Evolutionary conservation across 192 early-diverging fungal genomes (phyloP).

Genomic region (Rhizoclosmatium globosum): DNA sequence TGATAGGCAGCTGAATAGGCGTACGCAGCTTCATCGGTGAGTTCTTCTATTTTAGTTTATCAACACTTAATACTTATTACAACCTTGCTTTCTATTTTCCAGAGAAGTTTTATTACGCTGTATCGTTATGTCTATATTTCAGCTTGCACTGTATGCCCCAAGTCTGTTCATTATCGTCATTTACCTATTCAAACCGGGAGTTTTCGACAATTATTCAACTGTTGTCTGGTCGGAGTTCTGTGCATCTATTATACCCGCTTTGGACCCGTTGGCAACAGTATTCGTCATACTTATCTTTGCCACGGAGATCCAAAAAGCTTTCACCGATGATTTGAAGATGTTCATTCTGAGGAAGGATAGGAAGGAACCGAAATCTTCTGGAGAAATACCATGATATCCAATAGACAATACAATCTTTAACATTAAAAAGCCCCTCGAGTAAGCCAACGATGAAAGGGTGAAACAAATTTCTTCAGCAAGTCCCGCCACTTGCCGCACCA

Average conservation of each 20-base stretch:
- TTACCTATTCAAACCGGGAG: neutral
- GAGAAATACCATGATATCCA: too few relatives aligned
- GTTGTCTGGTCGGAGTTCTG: neutral
- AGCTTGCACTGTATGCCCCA: constrained; percentile 6
- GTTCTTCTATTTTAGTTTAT: neutral
- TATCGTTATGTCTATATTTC: constrained; percentile 17
- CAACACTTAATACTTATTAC: neutral
- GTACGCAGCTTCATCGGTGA: neutral
- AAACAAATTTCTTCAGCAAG: too few relatives aligned
- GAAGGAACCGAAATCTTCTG: too few relatives aligned
- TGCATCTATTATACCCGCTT: constrained; percentile 13
- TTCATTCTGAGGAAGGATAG: neutral
- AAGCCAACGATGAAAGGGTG: too few relatives aligned
- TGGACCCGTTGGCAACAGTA: constrained; percentile 20
- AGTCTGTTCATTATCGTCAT: neutral
- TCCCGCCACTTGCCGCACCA: too few relatives aligned
- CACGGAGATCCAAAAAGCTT: constrained; percentile 19
- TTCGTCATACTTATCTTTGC: constrained; percentile 30
- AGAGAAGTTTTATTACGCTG: constrained; percentile 19
- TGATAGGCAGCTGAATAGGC: neutral
- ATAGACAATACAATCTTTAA: too few relatives aligned
- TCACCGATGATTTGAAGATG: neutral
- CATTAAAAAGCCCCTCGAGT: too few relatives aligned
- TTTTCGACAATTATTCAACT: neutral
- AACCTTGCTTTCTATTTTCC: neutral